Percentiles rank a stretch among this genome's conserved stretches.
These are phyloP conservation scores for Raffaelea arxii DNA, from an alignment of 2,329 filamentous ascomycete species.

Conservation along the genomic window DNA sequence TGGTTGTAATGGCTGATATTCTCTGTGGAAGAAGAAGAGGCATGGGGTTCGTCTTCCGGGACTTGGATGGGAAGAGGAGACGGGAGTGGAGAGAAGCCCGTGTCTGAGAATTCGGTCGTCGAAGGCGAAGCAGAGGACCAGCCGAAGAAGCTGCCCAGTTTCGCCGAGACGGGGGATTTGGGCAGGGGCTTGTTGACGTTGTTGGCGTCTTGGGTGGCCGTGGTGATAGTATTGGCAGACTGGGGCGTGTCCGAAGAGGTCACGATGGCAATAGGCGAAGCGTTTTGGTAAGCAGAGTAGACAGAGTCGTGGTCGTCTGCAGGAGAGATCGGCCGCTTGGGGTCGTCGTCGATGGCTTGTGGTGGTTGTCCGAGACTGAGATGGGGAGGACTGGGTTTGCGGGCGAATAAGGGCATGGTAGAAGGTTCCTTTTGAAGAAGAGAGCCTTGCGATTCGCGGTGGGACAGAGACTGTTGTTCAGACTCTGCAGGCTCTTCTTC, in stretches of 20 bases:
- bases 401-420: conserved; percentile 38
- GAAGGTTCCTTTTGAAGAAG: too few species aligned
- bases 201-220: conserved; percentile 2
- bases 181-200: conserved; percentile 26
- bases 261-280: not conserved
- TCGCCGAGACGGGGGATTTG: conserved; percentile 40
- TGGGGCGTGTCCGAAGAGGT: conserved; percentile 7
- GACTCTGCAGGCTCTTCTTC: too few species aligned
- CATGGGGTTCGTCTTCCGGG: conserved; percentile 28
- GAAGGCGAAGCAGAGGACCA: conserved; percentile 39
- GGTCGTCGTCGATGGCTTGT: not conserved
- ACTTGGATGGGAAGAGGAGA: conserved; percentile 39
- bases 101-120: conserved; percentile 41
- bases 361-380: conserved; percentile 34
- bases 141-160: conserved; percentile 42
- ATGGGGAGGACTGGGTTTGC: conserved; percentile 42
- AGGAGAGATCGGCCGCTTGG: not conserved
- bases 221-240: conserved; percentile 2
- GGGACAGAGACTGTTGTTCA: not conserved
- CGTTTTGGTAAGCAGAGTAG: not conserved
- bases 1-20: not conserved
- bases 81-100: conserved; percentile 33
- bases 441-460: conserved; percentile 13
- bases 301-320: not conserved
- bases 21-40: conserved; percentile 20